These are phyloP conservation scores for Colletotrichum sp. DNA, from an alignment of 2,329 filamentous ascomycete species.

Conservation along the genomic window DNA sequence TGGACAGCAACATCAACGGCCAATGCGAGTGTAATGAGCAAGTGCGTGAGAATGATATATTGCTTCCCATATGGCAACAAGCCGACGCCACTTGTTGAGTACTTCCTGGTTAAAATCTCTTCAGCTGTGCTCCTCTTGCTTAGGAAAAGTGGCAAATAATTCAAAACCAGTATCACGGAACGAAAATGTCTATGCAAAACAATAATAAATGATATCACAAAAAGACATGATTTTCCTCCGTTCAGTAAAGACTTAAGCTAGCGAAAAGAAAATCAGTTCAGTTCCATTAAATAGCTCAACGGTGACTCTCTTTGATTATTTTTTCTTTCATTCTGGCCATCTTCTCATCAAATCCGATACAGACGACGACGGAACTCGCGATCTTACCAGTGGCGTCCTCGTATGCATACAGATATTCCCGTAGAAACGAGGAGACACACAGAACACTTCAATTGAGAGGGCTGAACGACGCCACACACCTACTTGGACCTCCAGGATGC, in stretches of 20 bases:
- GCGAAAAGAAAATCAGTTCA: not conserved
- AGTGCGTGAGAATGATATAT: not conserved
- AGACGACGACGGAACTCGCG: not conserved
- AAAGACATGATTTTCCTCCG: not conserved
- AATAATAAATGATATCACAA: not conserved
- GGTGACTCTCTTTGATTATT: not conserved
- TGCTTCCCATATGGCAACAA: not conserved
- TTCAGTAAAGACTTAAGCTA: not conserved
- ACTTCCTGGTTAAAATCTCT: not conserved
- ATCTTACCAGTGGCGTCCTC: not conserved
- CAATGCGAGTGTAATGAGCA: too few species aligned
- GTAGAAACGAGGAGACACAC: not conserved
- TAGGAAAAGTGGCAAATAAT: not conserved
- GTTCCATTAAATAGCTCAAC: not conserved
- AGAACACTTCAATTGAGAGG: not conserved
- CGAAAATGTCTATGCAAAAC: not conserved
- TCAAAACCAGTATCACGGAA: fast-evolving
- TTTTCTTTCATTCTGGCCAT: not conserved
- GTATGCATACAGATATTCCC: fast-evolving
- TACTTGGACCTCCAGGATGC: too few species aligned
- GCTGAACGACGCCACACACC: too few species aligned
- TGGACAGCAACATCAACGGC: not conserved
- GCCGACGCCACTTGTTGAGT: not conserved
- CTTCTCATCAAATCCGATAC: not conserved
- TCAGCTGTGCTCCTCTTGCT: not conserved